Percentiles rank a stretch among this genome's conserved stretches.
Conservation (phyloP, 176 grass and related monocot genomes). For the Carex parvula region DNA sequence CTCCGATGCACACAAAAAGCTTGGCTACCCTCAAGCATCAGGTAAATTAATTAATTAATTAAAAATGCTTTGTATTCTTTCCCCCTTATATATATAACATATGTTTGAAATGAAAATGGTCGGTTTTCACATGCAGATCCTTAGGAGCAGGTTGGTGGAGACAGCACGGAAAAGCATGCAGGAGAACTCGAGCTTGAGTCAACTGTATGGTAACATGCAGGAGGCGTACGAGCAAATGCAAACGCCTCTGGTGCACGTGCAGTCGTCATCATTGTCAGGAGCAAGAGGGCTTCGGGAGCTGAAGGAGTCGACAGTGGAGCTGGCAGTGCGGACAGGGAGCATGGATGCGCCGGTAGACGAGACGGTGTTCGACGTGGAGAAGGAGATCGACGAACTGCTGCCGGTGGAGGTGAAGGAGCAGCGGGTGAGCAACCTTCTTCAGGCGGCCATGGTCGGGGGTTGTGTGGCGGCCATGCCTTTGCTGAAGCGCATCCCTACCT, state of each 20-base stretch:
- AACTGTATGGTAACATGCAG: slow-evolving; percentile 86
- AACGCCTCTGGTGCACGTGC: slow-evolving; percentile 70
- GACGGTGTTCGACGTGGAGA: slow-evolving; percentile 78
- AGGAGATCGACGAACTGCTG: slow-evolving; percentile 92
- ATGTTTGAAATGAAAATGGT: slow-evolving; percentile 3
- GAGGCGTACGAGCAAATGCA: slow-evolving; percentile 88
- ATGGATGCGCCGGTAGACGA: slow-evolving; percentile 89
- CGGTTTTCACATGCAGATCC: slow-evolving; percentile 46
- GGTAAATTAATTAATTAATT: slow-evolving; percentile 34
- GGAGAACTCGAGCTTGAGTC: slow-evolving; percentile 84
- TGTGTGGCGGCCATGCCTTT: slow-evolving; percentile 88
- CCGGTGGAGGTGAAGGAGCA: slow-evolving; percentile 97
- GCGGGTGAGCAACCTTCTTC: slow-evolving; percentile 80
- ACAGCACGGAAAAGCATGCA: slow-evolving; percentile 62
- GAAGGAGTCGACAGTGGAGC: slow-evolving; percentile 77
- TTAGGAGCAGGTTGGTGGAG: slow-evolving; percentile 71
- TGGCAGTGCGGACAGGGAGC: slow-evolving; percentile 84
- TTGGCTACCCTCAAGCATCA: slow-evolving; percentile 98
- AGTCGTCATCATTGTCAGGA: slow-evolving; percentile 42
- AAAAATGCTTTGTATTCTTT: background rate
- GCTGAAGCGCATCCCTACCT: slow-evolving; percentile 90
- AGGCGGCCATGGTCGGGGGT: slow-evolving; percentile 62
- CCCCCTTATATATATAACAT: slow-evolving; percentile 1
- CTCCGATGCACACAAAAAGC: slow-evolving; percentile 99
- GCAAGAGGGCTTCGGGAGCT: slow-evolving; percentile 77